phyloP scores from a whole-genome alignment of 768 basidiomycete genomes.

The Rhizopogon rudus region DNA sequence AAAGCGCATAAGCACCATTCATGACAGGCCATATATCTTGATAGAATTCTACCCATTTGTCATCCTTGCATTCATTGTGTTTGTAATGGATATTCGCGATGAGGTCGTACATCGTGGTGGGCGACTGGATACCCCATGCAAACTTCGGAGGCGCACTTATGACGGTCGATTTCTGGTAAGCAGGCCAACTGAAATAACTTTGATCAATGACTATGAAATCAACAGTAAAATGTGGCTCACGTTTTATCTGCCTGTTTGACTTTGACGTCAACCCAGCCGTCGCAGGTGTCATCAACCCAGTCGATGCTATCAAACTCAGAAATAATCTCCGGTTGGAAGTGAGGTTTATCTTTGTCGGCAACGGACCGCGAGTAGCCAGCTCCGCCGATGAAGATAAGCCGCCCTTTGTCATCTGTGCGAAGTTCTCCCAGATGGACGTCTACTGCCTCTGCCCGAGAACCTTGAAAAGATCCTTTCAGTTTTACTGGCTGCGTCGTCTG shows the following conservation, averaged over 20 bases:
- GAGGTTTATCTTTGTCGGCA: slow-evolving; percentile 5
- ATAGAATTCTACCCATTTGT: slow-evolving; percentile 18
- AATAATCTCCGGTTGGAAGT: slow-evolving; percentile 19
- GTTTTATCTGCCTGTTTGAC: slow-evolving; percentile 8
- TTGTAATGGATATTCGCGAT: slow-evolving; percentile 25
- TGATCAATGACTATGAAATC: neutral
- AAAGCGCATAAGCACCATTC: slow-evolving; percentile 14
- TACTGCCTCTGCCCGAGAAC: neutral
- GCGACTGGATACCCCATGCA: slow-evolving; percentile 22
- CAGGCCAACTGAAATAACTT: neutral
- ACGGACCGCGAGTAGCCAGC: slow-evolving; percentile 18
- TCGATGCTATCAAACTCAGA: slow-evolving; percentile 27
- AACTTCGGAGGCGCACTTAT: slow-evolving; percentile 26
- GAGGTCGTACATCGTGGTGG: slow-evolving; percentile 27
- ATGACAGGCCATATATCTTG: slow-evolving; percentile 28
- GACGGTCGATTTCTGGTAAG: slow-evolving; percentile 16
- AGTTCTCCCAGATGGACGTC: neutral
- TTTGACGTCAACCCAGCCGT: slow-evolving; percentile 25
- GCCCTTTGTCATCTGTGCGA: slow-evolving; percentile 12
- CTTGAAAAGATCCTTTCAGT: neutral
- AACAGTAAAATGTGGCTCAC: neutral
- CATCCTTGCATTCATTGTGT: slow-evolving; percentile 6
- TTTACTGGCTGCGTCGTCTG: neutral
- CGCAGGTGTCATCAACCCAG: slow-evolving; percentile 31
- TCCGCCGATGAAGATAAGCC: slow-evolving; percentile 28